phyloP scores from a whole-genome alignment of 805 yeast genomes.

The Candida adriatica region DNA sequence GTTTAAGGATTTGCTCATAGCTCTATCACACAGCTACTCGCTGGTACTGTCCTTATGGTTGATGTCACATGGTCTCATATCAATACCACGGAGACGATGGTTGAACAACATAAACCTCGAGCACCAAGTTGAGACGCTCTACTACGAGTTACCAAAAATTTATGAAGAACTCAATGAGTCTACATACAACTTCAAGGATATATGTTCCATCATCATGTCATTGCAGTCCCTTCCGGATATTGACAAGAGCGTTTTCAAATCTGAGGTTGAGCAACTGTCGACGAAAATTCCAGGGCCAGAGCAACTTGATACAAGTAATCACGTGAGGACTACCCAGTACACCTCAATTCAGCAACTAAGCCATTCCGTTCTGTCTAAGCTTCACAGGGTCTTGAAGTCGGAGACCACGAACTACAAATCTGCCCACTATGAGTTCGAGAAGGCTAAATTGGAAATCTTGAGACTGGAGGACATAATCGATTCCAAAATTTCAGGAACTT shows the following conservation, averaged over 20 bases:
- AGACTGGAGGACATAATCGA: constrained; percentile 52
- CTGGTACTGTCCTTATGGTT: constrained; percentile 72
- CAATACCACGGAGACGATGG: constrained; percentile 47
- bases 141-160: constrained; percentile 47
- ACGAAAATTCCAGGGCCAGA: constrained; percentile 11
- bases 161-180: constrained; percentile 61
- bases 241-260: constrained; percentile 14
- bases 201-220: constrained; percentile 49
- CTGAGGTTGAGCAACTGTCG: constrained; percentile 10
- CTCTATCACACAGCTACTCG: constrained; percentile 71
- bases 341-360: constrained; percentile 23
- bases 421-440: constrained; percentile 49
- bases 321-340: constrained; percentile 20
- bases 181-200: constrained; percentile 54
- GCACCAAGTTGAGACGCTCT: constrained; percentile 31
- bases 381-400: constrained; percentile 45
- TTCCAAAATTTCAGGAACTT: constrained; percentile 29
- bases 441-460: constrained; percentile 40
- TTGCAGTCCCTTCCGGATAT: constrained; percentile 27
- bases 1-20: constrained; percentile 62
- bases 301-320: constrained; percentile 17
- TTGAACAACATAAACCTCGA: constrained; percentile 30
- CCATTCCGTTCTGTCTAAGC: constrained; percentile 38
- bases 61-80: constrained; percentile 75
- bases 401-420: constrained; percentile 48